These are phyloP conservation scores for Cordyceps javanica DNA, from an alignment of 2,329 filamentous ascomycete genomes.

Conservation along the genomic window DNA sequence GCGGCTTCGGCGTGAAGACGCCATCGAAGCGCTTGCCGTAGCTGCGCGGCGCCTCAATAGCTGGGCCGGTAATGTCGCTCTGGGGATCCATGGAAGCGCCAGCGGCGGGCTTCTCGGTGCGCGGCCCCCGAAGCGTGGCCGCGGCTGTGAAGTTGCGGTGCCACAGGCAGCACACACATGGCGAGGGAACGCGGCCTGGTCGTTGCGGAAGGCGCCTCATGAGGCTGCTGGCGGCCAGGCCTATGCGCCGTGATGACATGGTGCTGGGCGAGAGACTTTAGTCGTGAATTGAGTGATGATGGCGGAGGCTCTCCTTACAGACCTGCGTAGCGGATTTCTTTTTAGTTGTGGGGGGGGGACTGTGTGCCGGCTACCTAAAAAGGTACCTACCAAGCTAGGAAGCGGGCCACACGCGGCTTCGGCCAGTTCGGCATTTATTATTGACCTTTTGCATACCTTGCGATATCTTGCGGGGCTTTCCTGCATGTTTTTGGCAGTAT, in stretches of 20 bases:
- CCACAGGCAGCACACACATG: slow-evolving; percentile 46
- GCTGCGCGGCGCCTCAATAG: slow-evolving; percentile 53
- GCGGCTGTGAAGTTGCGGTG: slow-evolving; percentile 41
- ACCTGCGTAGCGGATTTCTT: no score
- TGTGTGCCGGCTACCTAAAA: no score
- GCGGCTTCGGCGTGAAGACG: slow-evolving; percentile 51
- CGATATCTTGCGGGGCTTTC: no score
- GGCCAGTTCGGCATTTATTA: no score
- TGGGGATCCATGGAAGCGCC: slow-evolving; percentile 32
- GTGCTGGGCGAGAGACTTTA: background rate
- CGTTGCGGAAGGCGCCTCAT: slow-evolving; percentile 19
- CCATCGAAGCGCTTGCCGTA: slow-evolving; percentile 49
- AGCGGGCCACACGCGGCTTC: no score
- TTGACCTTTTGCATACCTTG: no score
- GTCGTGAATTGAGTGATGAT: background rate
- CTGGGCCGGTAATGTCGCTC: slow-evolving; percentile 34
- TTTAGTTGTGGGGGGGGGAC: no score
- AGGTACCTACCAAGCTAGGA: no score
- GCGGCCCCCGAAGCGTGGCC: slow-evolving; percentile 18
- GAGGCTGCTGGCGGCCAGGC: slow-evolving; percentile 22
- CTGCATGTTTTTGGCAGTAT: no score
- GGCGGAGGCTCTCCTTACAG: background rate
- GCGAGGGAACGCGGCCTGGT: slow-evolving; percentile 22
- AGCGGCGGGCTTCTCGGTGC: slow-evolving; percentile 28
- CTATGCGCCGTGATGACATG: slow-evolving; percentile 29